Evolutionary conservation across 2,329 filamentous ascomycete species (phyloP), one percentile per base, ranked within the genome.

Genomic region (Rhynchosporium secalis): DNA sequence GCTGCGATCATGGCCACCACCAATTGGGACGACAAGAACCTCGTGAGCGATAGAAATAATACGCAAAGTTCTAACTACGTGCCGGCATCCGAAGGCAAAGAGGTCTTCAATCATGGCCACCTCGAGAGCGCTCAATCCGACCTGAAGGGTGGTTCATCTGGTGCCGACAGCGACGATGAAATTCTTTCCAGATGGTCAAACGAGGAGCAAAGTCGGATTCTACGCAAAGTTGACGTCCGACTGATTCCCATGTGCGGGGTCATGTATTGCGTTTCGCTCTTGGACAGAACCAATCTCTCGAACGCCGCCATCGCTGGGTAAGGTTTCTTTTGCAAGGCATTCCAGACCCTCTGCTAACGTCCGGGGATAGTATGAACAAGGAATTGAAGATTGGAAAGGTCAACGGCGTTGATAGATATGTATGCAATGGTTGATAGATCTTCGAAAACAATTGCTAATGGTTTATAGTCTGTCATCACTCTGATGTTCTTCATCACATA

Each of bases 221-320:
- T 92, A 47, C 80, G 82, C 60, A 84, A 85, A n/a, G 79, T 94
- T 68, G 91, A 95, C 74, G 78, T 81, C 36, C 83, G 86, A 2
- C 77, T 89, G 7, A 82, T 89, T 49, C 72, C 82, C 4, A 86
- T 82, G 1, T 83, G 84, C 4, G 86, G 86, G 29, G 72, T 81
- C 66, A 83, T 91, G 78, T 92, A 92, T 75, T 91, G 88, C 72
- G 80, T 91, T 68, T 88, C 83, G 65, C 77, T 93, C 61, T 90
- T 92, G 84, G 90, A 94, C 73, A 80, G 90, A 31, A 91, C 88
- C 3, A 94, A 94, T 73, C 76, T 92, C 74, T 84, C 83, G 26
- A 79, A 84, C 26, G 89, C 89, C 52, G 84, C 84, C 54, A 88
- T 93, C 72, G 89, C 90, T 12, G 90, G 81, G 64, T 66, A 51